Percentiles rank a stretch among this genome's conserved stretches.
Conservation (phyloP, 495 filamentous ascomycete species). For the Polyplosphaeria fusca region DNA sequence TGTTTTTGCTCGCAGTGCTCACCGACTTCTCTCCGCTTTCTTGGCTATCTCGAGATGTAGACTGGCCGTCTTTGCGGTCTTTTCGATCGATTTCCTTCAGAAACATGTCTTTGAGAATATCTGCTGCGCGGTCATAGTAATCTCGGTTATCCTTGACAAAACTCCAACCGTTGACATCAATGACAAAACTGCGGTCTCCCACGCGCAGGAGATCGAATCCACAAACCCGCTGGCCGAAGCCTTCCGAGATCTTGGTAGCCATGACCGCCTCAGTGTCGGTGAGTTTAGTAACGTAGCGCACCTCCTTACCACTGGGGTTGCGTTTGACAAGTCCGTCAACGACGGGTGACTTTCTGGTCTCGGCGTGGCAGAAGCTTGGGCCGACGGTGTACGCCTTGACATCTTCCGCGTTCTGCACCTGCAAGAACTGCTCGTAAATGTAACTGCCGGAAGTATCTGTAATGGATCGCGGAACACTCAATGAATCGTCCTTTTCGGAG, state of each 20-base stretch:
- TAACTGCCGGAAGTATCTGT: constrained; percentile 77
- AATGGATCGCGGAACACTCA: constrained; percentile 73
- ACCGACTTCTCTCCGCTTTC: constrained; percentile 22
- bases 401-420: constrained; percentile 93
- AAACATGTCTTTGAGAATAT: constrained; percentile 82
- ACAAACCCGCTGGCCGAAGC: constrained; percentile 93
- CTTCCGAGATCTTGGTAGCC: constrained; percentile 82
- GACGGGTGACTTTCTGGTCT: constrained; percentile 94
- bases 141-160: constrained; percentile 99
- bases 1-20: constrained; percentile 41
- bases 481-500: constrained; percentile 78
- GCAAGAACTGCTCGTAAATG: constrained; percentile 94
- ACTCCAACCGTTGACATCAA: constrained; percentile 99
- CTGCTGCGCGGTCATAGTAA: constrained; percentile 90
- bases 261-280: constrained; percentile 77
- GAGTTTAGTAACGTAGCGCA: constrained; percentile 87
- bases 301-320: constrained; percentile 95
- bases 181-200: constrained; percentile 87
- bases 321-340: constrained; percentile 93
- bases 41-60: constrained; percentile 15
- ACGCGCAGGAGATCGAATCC: constrained; percentile 93
- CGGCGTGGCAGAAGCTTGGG: constrained; percentile 88
- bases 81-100: constrained; percentile 64
- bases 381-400: constrained; percentile 99
- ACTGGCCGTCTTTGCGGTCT: constrained; percentile 43